Evolutionary conservation across 108 stramenopile genomes (phyloP).

Genomic region (Licmophora abbreviata): DNA sequence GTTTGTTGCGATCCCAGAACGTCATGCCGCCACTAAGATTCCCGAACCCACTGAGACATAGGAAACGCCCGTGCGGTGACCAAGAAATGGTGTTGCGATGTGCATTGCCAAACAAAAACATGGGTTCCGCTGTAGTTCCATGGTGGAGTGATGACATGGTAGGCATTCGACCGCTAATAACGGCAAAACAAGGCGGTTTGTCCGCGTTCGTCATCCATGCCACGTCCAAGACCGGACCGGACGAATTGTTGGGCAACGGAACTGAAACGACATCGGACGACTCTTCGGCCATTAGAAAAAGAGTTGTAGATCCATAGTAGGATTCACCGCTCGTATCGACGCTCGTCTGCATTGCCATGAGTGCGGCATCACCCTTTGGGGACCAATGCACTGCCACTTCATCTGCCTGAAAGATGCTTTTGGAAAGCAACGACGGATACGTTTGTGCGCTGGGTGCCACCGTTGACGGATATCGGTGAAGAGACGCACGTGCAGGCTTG

Average conservation of each 20-base stretch:
- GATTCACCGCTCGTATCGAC: conserved; percentile 89
- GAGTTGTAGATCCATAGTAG: conserved; percentile 91
- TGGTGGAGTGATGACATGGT: conserved; percentile 85
- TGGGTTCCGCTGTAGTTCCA: conserved; percentile 78
- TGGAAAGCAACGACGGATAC: conserved; percentile 50
- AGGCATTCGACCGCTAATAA: conserved; percentile 91
- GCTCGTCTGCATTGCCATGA: conserved; percentile 78
- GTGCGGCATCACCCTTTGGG: conserved; percentile 67
- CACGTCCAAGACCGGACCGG: conserved; percentile 72
- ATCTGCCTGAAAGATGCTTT: conserved; percentile 75
- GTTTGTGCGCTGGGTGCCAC: conserved; percentile 8
- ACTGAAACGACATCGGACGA: conserved; percentile 48
- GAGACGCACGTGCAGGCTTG: conserved; percentile 73
- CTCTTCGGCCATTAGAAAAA: conserved; percentile 69
- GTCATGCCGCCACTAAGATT: conserved; percentile 90
- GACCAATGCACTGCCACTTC: conserved; percentile 67
- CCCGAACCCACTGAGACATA: conserved; percentile 79
- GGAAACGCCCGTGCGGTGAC: conserved; percentile 88
- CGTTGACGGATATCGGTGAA: conserved; percentile 59
- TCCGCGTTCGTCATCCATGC: conserved; percentile 84
- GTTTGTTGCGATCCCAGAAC: conserved; percentile 94
- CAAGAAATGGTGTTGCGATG: conserved; percentile 89
- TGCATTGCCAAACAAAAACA: conserved; percentile 90
- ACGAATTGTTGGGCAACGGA: conserved; percentile 47
- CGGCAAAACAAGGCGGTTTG: conserved; percentile 69